These are phyloP conservation scores for Trichoderma lentiforme DNA, from an alignment of 2,329 filamentous ascomycete species.

Conservation along the genomic window DNA sequence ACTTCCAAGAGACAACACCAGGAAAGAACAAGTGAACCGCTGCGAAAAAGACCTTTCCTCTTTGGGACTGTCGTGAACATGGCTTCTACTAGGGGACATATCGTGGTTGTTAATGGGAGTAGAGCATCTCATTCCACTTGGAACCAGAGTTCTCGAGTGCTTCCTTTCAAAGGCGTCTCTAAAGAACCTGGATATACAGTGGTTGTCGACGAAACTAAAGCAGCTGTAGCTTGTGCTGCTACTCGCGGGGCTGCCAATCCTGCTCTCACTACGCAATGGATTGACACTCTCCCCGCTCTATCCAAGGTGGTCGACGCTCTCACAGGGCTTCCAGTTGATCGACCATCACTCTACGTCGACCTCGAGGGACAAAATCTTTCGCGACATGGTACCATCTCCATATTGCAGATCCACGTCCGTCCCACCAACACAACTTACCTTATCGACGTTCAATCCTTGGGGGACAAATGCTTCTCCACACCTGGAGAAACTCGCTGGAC, in stretches of 20 bases:
- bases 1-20: too few relatives aligned
- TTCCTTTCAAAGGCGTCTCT: too few relatives aligned
- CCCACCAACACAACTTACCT: conserved; percentile 36
- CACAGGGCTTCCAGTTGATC: conserved; percentile 21
- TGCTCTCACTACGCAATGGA: background rate
- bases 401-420: conserved; percentile 40
- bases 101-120: too few relatives aligned
- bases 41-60: too few relatives aligned
- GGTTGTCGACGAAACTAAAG: too few relatives aligned
- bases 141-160: too few relatives aligned
- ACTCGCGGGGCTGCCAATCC: background rate
- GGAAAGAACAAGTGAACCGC: too few relatives aligned
- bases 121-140: too few relatives aligned
- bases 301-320: background rate
- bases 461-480: conserved; percentile 34
- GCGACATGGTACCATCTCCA: conserved; percentile 42
- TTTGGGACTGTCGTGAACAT: too few relatives aligned
- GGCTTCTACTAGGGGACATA: too few relatives aligned
- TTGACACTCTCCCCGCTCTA: conserved; percentile 3
- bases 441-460: conserved; percentile 43
- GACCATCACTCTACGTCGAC: conserved; percentile 45
- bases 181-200: too few relatives aligned
- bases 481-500: background rate
- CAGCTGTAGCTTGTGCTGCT: too few relatives aligned
- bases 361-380: conserved; percentile 43